These are phyloP conservation scores for Rosa hybrid DNA, from an alignment of 331 rosid species.

Conservation along the genomic window DNA sequence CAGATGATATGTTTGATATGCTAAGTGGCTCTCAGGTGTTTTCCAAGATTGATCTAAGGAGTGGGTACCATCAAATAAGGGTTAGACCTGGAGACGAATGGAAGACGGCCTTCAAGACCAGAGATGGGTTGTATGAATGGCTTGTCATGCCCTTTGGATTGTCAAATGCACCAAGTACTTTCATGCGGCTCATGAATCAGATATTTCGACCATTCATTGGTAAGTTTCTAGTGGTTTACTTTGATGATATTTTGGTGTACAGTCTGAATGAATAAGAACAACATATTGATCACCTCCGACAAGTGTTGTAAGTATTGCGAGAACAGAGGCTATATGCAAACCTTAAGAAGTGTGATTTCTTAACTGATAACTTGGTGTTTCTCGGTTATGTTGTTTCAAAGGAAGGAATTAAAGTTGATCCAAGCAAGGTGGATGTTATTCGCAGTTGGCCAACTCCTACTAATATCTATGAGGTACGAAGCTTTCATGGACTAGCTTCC, in stretches of 20 bases:
- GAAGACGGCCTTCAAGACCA: background rate
- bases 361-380: background rate
- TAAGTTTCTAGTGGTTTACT: background rate
- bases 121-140: background rate
- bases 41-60: no score
- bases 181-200: background rate
- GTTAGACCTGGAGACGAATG: background rate
- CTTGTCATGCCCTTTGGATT: background rate
- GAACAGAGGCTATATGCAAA: background rate
- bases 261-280: background rate
- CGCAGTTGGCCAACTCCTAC: background rate
- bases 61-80: background rate
- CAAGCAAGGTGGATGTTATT: background rate
- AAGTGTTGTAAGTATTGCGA: background rate
- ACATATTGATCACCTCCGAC: background rate
- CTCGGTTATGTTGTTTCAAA: no score
- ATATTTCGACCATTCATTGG: background rate
- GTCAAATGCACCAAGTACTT: background rate
- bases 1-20: background rate
- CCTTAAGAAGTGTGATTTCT: background rate
- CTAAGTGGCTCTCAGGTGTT: background rate
- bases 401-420: background rate
- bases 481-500: background rate
- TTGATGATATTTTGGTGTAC: background rate
- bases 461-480: background rate